phyloP scores from a whole-genome alignment of 2,329 filamentous ascomycete genomes.

The Peltaster fructicola region DNA sequence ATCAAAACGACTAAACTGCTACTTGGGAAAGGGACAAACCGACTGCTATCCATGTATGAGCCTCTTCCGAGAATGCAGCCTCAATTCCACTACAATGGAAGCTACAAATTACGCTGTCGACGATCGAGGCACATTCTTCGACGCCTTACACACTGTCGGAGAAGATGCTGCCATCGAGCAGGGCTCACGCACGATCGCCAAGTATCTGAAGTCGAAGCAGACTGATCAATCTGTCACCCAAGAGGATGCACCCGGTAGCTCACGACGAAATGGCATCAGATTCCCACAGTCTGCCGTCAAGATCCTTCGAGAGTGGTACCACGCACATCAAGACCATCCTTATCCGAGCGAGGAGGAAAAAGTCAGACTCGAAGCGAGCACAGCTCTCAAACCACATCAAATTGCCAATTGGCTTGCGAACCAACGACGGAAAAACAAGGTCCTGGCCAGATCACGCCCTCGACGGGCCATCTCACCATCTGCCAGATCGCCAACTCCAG shows the following conservation, averaged over 20 bases:
- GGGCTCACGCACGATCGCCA: constrained; percentile 20
- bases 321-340: constrained; percentile 61
- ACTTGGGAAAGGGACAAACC: constrained; percentile 22
- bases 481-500: constrained; percentile 40
- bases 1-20: constrained; percentile 29
- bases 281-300: constrained; percentile 69
- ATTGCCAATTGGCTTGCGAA: constrained; percentile 90
- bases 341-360: constrained; percentile 83
- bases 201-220: constrained; percentile 16
- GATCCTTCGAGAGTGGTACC: constrained; percentile 69
- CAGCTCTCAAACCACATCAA: constrained; percentile 65
- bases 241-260: constrained; percentile 19
- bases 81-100: constrained; percentile 18
- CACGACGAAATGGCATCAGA: constrained; percentile 40
- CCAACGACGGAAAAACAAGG: constrained; percentile 66
- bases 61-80: constrained; percentile 31
- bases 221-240: neutral
- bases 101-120: constrained; percentile 11
- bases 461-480: constrained; percentile 39
- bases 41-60: constrained; percentile 30
- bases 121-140: constrained; percentile 21
- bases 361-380: constrained; percentile 57
- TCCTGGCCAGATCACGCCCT: constrained; percentile 39
- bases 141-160: constrained; percentile 29
- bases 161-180: constrained; percentile 22